Base-by-base conservation (phyloP, 768 basidiomycete genomes). In the Pleurotus sapidus region DNA sequence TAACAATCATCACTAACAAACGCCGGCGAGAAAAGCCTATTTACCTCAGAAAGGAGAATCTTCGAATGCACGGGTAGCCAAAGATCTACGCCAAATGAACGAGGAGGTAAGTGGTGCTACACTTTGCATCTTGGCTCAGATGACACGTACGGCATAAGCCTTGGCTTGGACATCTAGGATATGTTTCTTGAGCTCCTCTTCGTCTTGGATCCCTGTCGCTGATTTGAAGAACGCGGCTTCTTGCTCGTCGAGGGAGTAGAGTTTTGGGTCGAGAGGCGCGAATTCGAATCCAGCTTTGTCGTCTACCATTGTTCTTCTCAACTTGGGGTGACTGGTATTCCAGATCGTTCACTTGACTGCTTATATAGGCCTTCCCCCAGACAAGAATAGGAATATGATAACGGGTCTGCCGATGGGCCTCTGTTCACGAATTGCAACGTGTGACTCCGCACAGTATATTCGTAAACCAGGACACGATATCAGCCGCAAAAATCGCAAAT, bases 121-220 rank as follows among this genome's bases (percentile, higher is more conserved):
- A 20, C 20, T 49, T 68, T 8, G 74, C 67, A 17, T 64, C 62
- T 18, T 68, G 63, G 9, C 63, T 9, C 7, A 8, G 14, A 42
- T 15, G 4, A 23, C 8, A 42, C 39, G 17, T 11, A 69, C 73
- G 40, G 64, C 59, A 42, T 68, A 67, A 3, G 78, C 78, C 49
- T 72, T 72, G 46, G 59, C 60, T 57, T 77, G 77, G 5, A 76
- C 70, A 0, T 56, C 56, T 3, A 76, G 38, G 18, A 79, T 72
- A 62, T 79, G 78, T 5, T 71, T 57, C 62, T 72, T 77, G 55
- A 79, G 63, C 39, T 69, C 68, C 4, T 68, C 62, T 3, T 75
- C 70, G 50, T 76, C 71, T 5, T 65, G 25, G 20, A 77, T 77
- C 14, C 72, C 71, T 0, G 76, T 78, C 39, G 69, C 60, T 2